Base-by-base conservation (phyloP, 2,329 filamentous ascomycete genomes). In the Colletotrichum zoysiae region DNA sequence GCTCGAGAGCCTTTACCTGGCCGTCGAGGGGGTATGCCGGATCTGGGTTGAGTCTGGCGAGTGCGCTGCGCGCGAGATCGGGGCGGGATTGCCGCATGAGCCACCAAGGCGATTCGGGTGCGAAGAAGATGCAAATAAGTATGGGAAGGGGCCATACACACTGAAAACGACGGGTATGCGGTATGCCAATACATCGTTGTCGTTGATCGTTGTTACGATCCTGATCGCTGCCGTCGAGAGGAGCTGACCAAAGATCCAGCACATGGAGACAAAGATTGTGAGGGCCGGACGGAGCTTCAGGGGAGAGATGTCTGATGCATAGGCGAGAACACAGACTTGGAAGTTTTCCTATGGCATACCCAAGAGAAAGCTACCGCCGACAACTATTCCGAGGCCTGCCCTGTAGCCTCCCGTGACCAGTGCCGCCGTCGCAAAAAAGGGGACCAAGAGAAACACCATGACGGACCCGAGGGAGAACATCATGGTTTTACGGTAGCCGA, bases 41-140 rank as follows among this genome's bases (percentile, higher is more conserved):
- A 56, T 74, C 76, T 56, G 55, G 69, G 69, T 66, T 78, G 11
- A 83, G 77, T 18, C 79, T 76, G 35, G 74, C 67, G 2, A 83
- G 60, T 1, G 78, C 74, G 40, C 75, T 73, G 55, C 77, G 75
- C 1, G 82, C 81, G 11, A 77, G 75, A 3, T 78, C 75, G 26
- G 76, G 67, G 30, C 76, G 76, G 16, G 76, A 77, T 30, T 80
- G 75, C 3, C 81, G 78, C 23, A 82, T 78, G 4, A 81, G 77
- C 77, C 78, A 83, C 78, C 80, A 82, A 4, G 83, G 82, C 9
- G 79, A 82, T 67, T 84, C 82, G 0, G 82, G 82, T 7, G 80
- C 80, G 38, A 82, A 76, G 26, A 77, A 55, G 3, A 80, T 76
- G 8, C 76, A 76, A 2, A 81, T 42, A n/a, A 83, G 63, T 0